Evolutionary conservation across 2,329 filamentous ascomycete genomes (phyloP).

Genomic region (Colletotrichum falcatum): DNA sequence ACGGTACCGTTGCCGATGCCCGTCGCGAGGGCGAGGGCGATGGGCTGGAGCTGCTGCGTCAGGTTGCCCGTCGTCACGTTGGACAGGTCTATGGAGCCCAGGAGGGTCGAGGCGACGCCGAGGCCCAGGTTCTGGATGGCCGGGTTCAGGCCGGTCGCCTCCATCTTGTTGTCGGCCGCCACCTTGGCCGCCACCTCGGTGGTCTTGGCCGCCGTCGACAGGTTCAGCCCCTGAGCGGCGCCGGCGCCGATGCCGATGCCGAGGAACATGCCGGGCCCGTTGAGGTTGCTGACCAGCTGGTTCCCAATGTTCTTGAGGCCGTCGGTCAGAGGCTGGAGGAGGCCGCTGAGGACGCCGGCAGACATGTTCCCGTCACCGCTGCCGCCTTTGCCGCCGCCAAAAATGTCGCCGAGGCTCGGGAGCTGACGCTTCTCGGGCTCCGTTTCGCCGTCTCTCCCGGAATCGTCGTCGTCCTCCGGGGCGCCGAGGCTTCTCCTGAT

Average conservation of each 20-base stretch:
- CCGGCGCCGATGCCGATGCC: slow-evolving; percentile 46
- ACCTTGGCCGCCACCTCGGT: slow-evolving; percentile 42
- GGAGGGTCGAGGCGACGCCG: slow-evolving; percentile 46
- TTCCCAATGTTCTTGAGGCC: slow-evolving; percentile 36
- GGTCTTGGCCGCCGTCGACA: slow-evolving; percentile 38
- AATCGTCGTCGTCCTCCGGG: not conserved
- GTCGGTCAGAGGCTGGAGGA: slow-evolving; percentile 36
- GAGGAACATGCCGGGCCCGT: slow-evolving; percentile 43
- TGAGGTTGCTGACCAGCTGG: slow-evolving; percentile 32
- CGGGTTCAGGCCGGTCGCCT: slow-evolving; percentile 47
- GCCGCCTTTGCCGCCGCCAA: slow-evolving; percentile 9
- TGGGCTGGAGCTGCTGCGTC: slow-evolving; percentile 38
- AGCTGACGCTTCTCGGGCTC: slow-evolving; percentile 25
- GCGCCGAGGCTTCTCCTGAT: slow-evolving; percentile 22
- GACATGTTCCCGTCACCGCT: slow-evolving; percentile 6
- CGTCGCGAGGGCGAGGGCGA: slow-evolving; percentile 43
- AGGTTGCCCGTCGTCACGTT: slow-evolving; percentile 34
- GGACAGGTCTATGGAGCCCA: slow-evolving; percentile 45
- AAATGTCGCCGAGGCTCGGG: slow-evolving; percentile 1
- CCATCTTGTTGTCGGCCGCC: slow-evolving; percentile 47
- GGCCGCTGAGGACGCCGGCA: slow-evolving; percentile 20
- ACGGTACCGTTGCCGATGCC: slow-evolving; percentile 45
- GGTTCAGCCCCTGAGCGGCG: slow-evolving; percentile 44
- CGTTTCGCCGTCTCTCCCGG: not conserved
- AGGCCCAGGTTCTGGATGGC: slow-evolving; percentile 48